Evolutionary conservation across 768 basidiomycete species (phyloP).

Genomic region (Pisolithus orientalis): DNA sequence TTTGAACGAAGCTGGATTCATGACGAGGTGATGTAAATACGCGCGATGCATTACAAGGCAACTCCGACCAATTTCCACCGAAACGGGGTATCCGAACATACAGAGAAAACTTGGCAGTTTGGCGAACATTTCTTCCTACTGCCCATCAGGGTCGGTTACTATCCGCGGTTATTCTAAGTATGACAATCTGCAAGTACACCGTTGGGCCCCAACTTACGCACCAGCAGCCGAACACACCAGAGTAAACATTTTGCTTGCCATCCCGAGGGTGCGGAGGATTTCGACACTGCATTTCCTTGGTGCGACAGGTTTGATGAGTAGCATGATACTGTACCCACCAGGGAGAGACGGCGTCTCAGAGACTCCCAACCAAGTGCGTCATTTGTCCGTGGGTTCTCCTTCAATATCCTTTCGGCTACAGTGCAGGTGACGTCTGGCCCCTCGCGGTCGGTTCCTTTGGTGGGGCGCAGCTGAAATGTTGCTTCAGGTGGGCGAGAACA

Average conservation of each 20-base stretch:
- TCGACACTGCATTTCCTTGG: constrained; percentile 93
- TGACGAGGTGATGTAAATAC: constrained; percentile 1
- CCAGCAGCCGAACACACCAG: constrained; percentile 92
- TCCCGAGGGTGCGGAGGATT: constrained; percentile 72
- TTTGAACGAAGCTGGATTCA: constrained; percentile 34
- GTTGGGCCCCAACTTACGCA: constrained; percentile 80
- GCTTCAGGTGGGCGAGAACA: constrained; percentile 60
- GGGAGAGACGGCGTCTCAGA: constrained; percentile 79
- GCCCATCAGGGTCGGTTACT: constrained; percentile 73
- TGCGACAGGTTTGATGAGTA: constrained; percentile 50
- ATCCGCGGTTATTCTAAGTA: constrained; percentile 58
- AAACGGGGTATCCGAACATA: constrained; percentile 43
- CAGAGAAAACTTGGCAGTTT: constrained; percentile 77
- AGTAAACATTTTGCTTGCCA: constrained; percentile 72
- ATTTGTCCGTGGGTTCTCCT: constrained; percentile 50
- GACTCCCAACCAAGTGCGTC: constrained; percentile 70
- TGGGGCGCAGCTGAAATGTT: constrained; percentile 81
- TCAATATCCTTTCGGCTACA: constrained; percentile 54
- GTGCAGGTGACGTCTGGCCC: constrained; percentile 55
- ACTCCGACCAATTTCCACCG: constrained; percentile 12
- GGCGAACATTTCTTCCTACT: constrained; percentile 93
- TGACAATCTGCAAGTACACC: constrained; percentile 21
- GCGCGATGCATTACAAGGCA: not conserved
- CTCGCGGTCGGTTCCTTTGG: constrained; percentile 87
- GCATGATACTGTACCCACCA: constrained; percentile 38